Evolutionary conservation across 345 rosid species (phyloP).

Genomic region (Salix purpurea): DNA sequence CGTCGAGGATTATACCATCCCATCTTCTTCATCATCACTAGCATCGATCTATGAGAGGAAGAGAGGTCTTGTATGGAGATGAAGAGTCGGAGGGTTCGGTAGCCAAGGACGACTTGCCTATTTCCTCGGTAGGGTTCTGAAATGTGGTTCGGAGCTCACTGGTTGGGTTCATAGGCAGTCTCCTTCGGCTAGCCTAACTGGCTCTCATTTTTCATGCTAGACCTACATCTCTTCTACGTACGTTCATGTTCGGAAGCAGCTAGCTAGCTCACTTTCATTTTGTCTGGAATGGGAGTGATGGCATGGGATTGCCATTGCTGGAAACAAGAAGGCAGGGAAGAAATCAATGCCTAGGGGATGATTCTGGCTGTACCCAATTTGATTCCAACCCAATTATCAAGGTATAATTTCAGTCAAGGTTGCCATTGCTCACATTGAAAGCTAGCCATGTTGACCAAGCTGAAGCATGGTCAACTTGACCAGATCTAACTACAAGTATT

Average conservation of each 20-base stretch:
- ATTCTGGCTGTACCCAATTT: neutral
- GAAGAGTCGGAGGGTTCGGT: constrained; percentile 30
- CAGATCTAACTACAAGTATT: too few species aligned
- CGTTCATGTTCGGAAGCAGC: neutral
- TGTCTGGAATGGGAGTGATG: too few species aligned
- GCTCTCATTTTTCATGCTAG: constrained; percentile 31
- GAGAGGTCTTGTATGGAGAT: constrained; percentile 50
- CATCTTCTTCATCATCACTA: neutral
- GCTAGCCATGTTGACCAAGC: too few species aligned
- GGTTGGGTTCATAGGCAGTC: constrained; percentile 23
- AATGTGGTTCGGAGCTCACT: neutral
- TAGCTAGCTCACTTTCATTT: neutral
- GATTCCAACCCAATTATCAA: neutral
- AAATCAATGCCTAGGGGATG: neutral
- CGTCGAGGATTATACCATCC: neutral
- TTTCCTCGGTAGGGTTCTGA: constrained; percentile 6
- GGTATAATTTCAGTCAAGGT: too few species aligned
- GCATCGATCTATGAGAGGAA: constrained; percentile 5
- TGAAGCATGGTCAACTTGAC: too few species aligned
- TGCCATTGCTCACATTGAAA: too few species aligned
- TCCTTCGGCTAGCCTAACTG: constrained; percentile 33
- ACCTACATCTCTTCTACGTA: constrained; percentile 7
- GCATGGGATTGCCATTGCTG: neutral
- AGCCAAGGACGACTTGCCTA: constrained; percentile 69
- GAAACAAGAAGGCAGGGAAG: neutral